Base-by-base conservation (phyloP, 2,329 filamentous ascomycete species). In the Magnaporthiopsis incrustans region DNA sequence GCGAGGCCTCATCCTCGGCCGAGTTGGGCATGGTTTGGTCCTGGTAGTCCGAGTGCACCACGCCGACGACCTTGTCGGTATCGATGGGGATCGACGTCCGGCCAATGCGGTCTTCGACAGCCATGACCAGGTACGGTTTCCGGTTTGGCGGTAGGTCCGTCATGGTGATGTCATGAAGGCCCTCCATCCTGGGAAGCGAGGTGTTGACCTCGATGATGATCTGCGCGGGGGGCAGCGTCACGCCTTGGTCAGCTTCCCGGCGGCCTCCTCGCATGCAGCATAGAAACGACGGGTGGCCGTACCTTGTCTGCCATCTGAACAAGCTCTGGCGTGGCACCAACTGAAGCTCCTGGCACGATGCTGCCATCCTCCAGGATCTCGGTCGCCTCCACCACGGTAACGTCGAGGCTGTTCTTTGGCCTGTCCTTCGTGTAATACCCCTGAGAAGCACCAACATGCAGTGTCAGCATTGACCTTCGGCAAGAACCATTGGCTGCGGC, bases 181-280 rank as follows among this genome's bases (percentile, higher is more conserved):
- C 92, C 75, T 95, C 89, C 72, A 96, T 93, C 58, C 86, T 91
- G 6, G 92, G 92, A 62, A 90, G 85, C 1, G 91, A 81, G 0
- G 92, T 96, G 81, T 96, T 96, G 77, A 96, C 89, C 79, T 96
- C 92, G 72, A 96, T 91, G 72, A 96, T 92, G 77, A 96, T 86
- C 84, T 82, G 56, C 44, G 63, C 63, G 53, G 60, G 53, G 60
- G 22, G 26, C n/a, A 3, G 18, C 2, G 38, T 18, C n/a, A 32
- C 14, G 2, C 26, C 2, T 30, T 35, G 26, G 60, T 30, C 25
- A 61, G 30, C 14, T 5, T 3, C 22, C 33, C 6, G 2, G n/a
- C 25, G n/a, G 26, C 18, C 10, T 25, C 22, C 15, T 61, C 38
- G 5, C 35, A 38, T 18, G 11, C 3, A 44, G 38, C 6, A 22